These are phyloP conservation scores for Wickerhamiella slavikovae DNA, from an alignment of 805 yeast species.

Conservation along the genomic window DNA sequence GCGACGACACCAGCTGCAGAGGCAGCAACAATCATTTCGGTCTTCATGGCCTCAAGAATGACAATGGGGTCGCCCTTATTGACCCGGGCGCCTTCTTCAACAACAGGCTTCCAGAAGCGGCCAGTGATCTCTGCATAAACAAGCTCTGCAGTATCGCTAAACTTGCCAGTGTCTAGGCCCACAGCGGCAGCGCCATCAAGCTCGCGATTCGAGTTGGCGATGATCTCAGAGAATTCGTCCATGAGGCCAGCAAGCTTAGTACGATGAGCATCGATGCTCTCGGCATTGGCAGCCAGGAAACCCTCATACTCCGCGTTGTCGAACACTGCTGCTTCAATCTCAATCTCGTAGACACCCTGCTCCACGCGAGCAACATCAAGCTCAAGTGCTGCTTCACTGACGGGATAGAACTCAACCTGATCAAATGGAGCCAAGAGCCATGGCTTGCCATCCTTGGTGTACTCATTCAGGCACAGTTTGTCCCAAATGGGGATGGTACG, in stretches of 20 bases:
- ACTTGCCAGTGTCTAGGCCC: slow-evolving; percentile 27
- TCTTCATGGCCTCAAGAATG: slow-evolving; percentile 95
- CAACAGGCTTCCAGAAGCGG: slow-evolving; percentile 81
- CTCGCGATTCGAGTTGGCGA: slow-evolving; percentile 26
- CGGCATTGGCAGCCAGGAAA: slow-evolving; percentile 59
- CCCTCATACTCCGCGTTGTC: slow-evolving; percentile 58
- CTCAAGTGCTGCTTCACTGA: slow-evolving; percentile 66
- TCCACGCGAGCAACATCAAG: slow-evolving; percentile 46
- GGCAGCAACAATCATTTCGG: slow-evolving; percentile 79
- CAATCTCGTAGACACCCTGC: slow-evolving; percentile 62
- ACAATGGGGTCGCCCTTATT: slow-evolving; percentile 57
- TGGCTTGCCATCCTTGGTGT: slow-evolving; percentile 33
- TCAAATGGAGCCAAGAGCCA: slow-evolving; percentile 89
- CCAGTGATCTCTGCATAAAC: slow-evolving; percentile 95
- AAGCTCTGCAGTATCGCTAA: slow-evolving; percentile 59
- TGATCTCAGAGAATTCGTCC: slow-evolving; percentile 67
- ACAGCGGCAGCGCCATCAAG: slow-evolving; percentile 12
- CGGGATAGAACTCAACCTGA: slow-evolving; percentile 88
- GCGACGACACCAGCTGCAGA: slow-evolving; percentile 22
- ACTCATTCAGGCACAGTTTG: slow-evolving; percentile 39
- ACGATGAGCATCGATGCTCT: slow-evolving; percentile 33
- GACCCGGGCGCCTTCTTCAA: slow-evolving; percentile 56
- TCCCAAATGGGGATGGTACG: slow-evolving; percentile 98
- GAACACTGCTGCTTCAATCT: slow-evolving; percentile 56
- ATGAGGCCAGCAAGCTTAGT: slow-evolving; percentile 45